Evolutionary conservation across 176 grass and related monocot species (phyloP).

Genomic region (Olyra latifolia): DNA sequence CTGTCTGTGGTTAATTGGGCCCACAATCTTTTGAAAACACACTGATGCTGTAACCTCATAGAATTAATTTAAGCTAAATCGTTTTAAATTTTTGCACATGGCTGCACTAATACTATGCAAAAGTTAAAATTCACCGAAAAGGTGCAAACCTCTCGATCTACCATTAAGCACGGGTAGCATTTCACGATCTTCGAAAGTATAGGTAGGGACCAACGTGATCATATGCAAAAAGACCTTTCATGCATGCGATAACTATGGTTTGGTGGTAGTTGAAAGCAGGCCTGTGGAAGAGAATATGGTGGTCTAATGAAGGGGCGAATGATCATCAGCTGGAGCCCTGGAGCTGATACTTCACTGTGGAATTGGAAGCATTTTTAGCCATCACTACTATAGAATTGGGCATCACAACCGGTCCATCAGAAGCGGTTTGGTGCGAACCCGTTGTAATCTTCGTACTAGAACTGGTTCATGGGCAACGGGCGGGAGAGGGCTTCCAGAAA

Average conservation of each 20-base stretch:
- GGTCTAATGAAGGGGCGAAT: background rate
- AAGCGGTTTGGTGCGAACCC: too few relatives aligned
- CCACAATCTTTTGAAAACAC: background rate
- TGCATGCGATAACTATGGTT: background rate
- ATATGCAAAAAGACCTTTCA: background rate
- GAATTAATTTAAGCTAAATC: background rate
- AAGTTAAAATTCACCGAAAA: background rate
- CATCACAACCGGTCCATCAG: too few relatives aligned
- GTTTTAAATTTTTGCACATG: background rate
- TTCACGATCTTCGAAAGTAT: conserved; percentile 8
- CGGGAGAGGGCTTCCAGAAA: too few relatives aligned
- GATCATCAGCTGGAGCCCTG: background rate
- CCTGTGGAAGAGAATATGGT: background rate
- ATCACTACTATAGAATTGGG: too few relatives aligned
- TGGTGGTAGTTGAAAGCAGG: conserved; percentile 23
- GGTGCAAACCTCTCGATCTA: background rate
- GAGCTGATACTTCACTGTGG: background rate
- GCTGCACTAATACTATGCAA: background rate
- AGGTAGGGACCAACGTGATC: background rate
- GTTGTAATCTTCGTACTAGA: too few relatives aligned
- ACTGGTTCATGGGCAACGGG: too few relatives aligned
- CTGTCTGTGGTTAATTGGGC: background rate
- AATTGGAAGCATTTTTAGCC: conserved; percentile 2
- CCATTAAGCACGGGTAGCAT: conserved; percentile 6
- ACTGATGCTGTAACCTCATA: background rate